Evolutionary conservation across 306 rosid species (phyloP).

Genomic region (Vigna unguiculata): DNA sequence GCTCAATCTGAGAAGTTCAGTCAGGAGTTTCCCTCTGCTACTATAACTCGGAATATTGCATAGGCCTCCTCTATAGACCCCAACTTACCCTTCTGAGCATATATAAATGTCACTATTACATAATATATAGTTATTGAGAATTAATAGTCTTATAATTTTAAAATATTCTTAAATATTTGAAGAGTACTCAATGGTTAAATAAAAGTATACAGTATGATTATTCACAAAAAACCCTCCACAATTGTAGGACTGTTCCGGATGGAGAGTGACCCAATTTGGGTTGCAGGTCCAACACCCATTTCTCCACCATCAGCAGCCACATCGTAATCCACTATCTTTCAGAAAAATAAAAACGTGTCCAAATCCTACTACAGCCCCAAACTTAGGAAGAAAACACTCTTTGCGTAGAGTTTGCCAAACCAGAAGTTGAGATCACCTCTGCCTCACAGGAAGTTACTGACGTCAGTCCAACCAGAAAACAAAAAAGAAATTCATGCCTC

Average conservation of each 20-base stretch:
- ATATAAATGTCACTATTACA: neutral
- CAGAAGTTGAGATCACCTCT: no score
- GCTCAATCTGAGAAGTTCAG: no score
- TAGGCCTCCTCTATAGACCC: no score
- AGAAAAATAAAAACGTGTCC: neutral
- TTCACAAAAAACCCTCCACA: neutral
- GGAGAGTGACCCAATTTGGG: neutral
- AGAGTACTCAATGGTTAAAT: neutral
- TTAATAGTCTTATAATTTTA: no score
- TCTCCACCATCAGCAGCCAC: neutral
- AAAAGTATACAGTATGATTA: neutral
- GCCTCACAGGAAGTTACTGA: no score
- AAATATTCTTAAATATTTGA: neutral
- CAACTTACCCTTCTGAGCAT: no score
- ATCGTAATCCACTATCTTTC: neutral
- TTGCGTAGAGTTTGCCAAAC: no score
- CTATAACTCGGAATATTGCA: no score
- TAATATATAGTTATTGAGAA: no score
- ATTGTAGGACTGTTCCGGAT: neutral
- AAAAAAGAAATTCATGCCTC: no score
- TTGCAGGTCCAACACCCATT: neutral
- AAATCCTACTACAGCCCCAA: neutral
- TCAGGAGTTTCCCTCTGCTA: no score
- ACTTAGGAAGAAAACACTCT: neutral
- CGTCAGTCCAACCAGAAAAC: no score